phyloP scores from a whole-genome alignment of 139 green algal genomes.

The Tetradesmus lagerheimii region DNA sequence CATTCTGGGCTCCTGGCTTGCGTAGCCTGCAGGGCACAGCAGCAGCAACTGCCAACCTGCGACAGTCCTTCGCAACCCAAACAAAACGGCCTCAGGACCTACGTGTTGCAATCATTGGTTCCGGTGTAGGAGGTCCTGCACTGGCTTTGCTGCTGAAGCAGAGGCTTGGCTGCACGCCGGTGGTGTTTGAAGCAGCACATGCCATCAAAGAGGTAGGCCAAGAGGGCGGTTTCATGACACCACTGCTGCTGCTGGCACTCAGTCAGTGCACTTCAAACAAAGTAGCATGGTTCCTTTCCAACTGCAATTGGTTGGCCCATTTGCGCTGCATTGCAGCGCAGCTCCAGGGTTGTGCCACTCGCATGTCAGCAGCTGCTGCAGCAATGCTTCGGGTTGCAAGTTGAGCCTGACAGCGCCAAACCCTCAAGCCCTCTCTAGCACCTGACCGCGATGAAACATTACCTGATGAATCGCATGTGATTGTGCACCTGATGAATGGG shows the following conservation, averaged over 20 bases:
- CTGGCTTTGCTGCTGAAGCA: conserved; percentile 32
- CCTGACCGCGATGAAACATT: too few species aligned
- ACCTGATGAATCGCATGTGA: too few species aligned
- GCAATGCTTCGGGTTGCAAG: too few species aligned
- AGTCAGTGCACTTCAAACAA: not conserved
- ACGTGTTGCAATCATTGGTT: conserved; percentile 17
- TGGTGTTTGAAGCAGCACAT: conserved; percentile 25
- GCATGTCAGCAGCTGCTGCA: too few species aligned
- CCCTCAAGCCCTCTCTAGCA: too few species aligned
- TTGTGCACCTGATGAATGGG: too few species aligned
- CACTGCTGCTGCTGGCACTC: not conserved
- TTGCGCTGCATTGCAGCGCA: too few species aligned
- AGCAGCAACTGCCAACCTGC: not conserved
- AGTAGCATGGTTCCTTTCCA: not conserved
- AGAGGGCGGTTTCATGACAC: too few species aligned
- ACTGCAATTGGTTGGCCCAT: too few species aligned
- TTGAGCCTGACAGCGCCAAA: too few species aligned
- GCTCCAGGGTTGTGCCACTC: too few species aligned
- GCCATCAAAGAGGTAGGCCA: conserved; percentile 25
- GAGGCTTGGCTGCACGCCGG: conserved; percentile 15
- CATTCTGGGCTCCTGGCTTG: not conserved
- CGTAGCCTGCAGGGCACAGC: not conserved
- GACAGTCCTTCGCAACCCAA: not conserved
- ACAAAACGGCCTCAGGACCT: not conserved
- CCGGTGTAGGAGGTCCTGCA: not conserved